Base-by-base conservation (phyloP, 805 yeast genomes). In the Yarrowia divulgata region DNA sequence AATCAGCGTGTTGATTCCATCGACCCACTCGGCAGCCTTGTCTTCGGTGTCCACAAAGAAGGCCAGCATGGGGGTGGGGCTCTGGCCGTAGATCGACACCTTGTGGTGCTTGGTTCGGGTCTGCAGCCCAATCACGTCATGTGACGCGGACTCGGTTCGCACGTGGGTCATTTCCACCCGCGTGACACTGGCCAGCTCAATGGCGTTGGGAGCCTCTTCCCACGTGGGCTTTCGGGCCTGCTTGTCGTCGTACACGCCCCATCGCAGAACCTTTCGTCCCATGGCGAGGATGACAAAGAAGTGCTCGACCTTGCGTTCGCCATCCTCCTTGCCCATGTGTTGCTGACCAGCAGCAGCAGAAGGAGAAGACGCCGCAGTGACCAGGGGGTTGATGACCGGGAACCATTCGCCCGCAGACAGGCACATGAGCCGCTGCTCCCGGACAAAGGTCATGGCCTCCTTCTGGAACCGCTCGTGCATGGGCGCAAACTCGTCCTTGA, bases 341-440 rank as follows among this genome's bases (percentile, higher is more conserved):
- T 23, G 29, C 29, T 4, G 29, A 23, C 29, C 29, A 23, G 29
- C 29, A 23, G 29, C 29, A 23, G 29, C n/a, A n/a, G n/a, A n/a
- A n/a, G n/a, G n/a, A n/a, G n/a, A n/a, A n/a, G n/a, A n/a, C 29
- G 29, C 29, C 2, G 29, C 29, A 5, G 57, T 37, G 29, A 8
- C 35, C 68, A 63, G 39, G 37, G 68, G 68, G 57, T 63, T 63
- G 43, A 32, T 29, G 1, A 88, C 83, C 75, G 82, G 89, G 14
- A 90, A 93, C 97, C 97, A 91, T 1, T 90, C 84, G 1, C 97
- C 97, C 74, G 85, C 87, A 35, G 91, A 86, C 62, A 91, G 78
- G 74, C 87, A 88, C 69, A 90, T 78, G 57, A 89, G 86, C 73
- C 94, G 83, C 79, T 90, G 95, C 75, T 90, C 93, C 69, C 85